A percentile compares a stretch with the other conserved stretches of the same genome.
Conservation (phyloP, 202 grass and related monocot species). For the Hordeum pubiflorum region DNA sequence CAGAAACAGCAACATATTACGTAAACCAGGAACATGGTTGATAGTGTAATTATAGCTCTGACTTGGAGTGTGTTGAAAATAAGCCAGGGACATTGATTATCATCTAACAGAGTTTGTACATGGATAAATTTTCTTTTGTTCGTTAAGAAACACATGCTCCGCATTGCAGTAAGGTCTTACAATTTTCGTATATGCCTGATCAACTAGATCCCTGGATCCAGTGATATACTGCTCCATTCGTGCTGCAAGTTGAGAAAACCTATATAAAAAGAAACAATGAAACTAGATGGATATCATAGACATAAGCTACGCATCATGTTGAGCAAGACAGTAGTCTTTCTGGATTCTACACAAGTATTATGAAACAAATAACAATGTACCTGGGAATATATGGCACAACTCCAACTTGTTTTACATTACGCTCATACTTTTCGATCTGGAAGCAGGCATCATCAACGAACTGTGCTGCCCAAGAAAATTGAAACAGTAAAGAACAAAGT, state of each 20-base stretch:
- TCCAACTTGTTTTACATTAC: conserved; percentile 63
- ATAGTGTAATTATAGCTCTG: not conserved
- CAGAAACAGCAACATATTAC: not conserved
- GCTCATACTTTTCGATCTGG: conserved; percentile 89
- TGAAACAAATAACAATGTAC: conserved; percentile 23
- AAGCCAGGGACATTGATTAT: not conserved
- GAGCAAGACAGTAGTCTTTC: not conserved
- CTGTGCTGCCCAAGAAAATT: conserved; percentile 35
- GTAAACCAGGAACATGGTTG: not conserved
- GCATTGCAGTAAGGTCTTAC: conserved; percentile 34
- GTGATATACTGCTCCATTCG: conserved; percentile 85
- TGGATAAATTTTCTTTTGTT: not conserved
- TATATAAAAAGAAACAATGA: conserved; percentile 25
- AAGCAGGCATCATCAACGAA: conserved; percentile 93
- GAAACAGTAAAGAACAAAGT: conserved; percentile 25
- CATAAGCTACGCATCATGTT: not conserved
- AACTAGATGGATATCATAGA: not conserved
- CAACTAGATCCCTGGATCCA: conserved; percentile 89
- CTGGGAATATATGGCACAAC: conserved; percentile 83
- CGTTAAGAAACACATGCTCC: not conserved
- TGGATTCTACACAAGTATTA: not conserved
- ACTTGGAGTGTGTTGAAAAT: not conserved
- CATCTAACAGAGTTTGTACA: not conserved
- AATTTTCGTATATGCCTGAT: conserved; percentile 92
- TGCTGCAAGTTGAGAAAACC: conserved; percentile 77